Base-by-base conservation (phyloP, 495 filamentous ascomycete species). In the Lepraria neglecta region DNA sequence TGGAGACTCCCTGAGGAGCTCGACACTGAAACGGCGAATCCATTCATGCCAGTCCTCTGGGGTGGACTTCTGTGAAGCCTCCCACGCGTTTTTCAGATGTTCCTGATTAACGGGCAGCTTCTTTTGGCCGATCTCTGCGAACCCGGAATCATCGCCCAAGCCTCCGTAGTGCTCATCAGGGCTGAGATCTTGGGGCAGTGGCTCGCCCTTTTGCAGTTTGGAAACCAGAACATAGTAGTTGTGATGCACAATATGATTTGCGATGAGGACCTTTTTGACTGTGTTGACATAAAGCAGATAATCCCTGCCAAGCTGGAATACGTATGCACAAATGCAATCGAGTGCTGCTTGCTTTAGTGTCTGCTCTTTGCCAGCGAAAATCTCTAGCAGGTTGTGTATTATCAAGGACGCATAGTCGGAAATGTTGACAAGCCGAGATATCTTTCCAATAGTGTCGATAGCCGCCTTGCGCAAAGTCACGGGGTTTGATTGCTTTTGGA, bases 41-140 rank as follows among this genome's bases (percentile, higher is more conserved):
- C 94, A 99, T 73, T 99, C 94, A 64, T 95, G 89, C 94, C 94
- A 99, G 73, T 99, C 94, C 70, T 99, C 94, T 53, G 89, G 85
- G 2, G 94, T 99, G 19, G 94, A 96, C 70, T 95, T 94, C 58
- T 94, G 89, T 42, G 84, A 89, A 4, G 95, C 91, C 66, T 97
- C 95, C 94, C 95, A 99, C 1, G 95, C 94, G 63, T 90, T 89
- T 71, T 96, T 96, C 11, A 99, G 80, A 77, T 99, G 94, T 67
- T 97, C 89, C 57, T 96, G 91, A 66, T 97, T 99, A 59, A 96
- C 88, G 42, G 91, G 90, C 54, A 96, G 80, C 74, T 97, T 96
- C 79, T 96, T 97, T 56, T 87, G 88, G 9, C 84, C 84, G 58
- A 92, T 88, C 65, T 97, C 94, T 5, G 90, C 80, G 58, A 87